Conservation (phyloP, 2,329 filamentous ascomycete genomes). For the Cryphonectria parasitica region DNA sequence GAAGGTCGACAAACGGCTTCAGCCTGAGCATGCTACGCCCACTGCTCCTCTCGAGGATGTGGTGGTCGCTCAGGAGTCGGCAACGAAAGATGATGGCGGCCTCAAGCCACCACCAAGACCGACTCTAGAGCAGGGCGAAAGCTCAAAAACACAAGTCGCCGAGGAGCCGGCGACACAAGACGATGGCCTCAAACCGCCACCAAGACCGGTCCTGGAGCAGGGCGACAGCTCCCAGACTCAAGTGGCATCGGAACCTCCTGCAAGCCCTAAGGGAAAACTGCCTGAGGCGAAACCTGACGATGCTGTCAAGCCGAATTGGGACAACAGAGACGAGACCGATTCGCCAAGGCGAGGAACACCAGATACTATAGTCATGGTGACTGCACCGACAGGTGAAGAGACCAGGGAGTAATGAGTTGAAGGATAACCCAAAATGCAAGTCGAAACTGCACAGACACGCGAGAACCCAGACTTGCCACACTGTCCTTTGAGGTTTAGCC, state of each 20-base stretch:
- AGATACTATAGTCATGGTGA: conserved; percentile 27
- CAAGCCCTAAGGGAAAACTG: conserved; percentile 27
- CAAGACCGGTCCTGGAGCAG: conserved; percentile 22
- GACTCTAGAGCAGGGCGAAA: conserved; percentile 25
- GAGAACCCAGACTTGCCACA: background rate
- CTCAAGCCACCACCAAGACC: conserved; percentile 25
- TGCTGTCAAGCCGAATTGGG: background rate
- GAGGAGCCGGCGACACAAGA: conserved; percentile 6
- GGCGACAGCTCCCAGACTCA: conserved; percentile 27
- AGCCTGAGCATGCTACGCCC: conserved; percentile 30
- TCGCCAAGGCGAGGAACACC: conserved; percentile 13
- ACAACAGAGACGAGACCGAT: background rate
- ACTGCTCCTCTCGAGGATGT: conserved; percentile 41
- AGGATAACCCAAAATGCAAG: background rate
- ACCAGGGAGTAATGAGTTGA: background rate
- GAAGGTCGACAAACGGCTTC: conserved; percentile 44
- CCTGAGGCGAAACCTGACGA: background rate
- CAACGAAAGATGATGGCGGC: conserved; percentile 2
- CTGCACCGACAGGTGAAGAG: conserved; percentile 17
- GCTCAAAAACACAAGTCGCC: conserved; percentile 24
- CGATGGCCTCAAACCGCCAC: conserved; percentile 21
- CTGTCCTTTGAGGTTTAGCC: background rate
- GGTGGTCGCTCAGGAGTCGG: conserved; percentile 30
- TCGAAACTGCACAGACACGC: background rate
- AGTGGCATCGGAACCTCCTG: conserved; percentile 24